Evolutionary conservation across 352 stramenopile genomes (phyloP).

Genomic region (Aphanomyces astaci): DNA sequence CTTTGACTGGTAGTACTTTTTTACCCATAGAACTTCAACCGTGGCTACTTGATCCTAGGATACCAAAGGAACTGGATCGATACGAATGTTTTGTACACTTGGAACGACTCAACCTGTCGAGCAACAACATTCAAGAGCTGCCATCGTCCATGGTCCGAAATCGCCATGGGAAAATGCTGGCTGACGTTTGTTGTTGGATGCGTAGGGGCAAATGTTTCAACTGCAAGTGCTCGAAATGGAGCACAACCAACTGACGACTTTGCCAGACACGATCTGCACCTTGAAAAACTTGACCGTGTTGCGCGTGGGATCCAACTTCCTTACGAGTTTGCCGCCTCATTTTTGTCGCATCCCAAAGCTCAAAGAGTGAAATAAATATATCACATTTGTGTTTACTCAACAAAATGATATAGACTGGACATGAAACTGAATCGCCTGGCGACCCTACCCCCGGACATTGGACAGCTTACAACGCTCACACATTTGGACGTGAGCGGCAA

Average conservation of each 20-base stretch:
- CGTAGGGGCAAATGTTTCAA: conserved; percentile 41
- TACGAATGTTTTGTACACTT: conserved; percentile 41
- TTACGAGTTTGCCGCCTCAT: neutral
- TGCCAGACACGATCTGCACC: conserved; percentile 47
- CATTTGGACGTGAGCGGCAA: conserved; percentile 59
- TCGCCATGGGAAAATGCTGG: neutral
- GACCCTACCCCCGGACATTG: conserved; percentile 37
- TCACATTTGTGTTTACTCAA: neutral
- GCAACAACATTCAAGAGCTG: conserved; percentile 54
- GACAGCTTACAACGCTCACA: conserved; percentile 35
- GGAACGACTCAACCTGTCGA: conserved; percentile 38
- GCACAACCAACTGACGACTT: conserved; percentile 47
- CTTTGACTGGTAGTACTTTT: conserved; percentile 21
- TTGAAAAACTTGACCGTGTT: conserved; percentile 49
- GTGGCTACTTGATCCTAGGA: neutral
- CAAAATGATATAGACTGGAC: conserved; percentile 37
- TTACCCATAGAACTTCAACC: too few relatives aligned
- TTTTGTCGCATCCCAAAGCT: neutral
- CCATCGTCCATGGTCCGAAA: conserved; percentile 50
- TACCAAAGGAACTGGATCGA: conserved; percentile 48
- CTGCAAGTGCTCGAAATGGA: conserved; percentile 42
- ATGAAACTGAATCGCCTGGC: conserved; percentile 64
- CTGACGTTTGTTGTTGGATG: too few relatives aligned
- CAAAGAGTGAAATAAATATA: neutral
- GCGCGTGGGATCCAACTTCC: conserved; percentile 20